Evolutionary conservation across 805 yeast species (phyloP).

Genomic region (Saccharomycopsis javanensis): DNA sequence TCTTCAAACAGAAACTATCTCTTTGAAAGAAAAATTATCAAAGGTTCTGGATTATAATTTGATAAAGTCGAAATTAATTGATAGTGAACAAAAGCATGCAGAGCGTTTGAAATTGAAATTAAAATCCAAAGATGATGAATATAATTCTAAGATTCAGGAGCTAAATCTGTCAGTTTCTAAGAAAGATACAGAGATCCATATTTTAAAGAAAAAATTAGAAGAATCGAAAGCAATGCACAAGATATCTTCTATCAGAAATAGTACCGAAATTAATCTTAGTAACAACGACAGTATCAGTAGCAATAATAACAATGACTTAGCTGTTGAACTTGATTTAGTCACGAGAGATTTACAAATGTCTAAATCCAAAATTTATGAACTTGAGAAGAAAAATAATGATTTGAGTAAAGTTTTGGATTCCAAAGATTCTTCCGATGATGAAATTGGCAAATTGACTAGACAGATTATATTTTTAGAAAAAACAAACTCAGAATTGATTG

Average conservation of each 20-base stretch:
- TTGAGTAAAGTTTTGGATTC: conserved; percentile 49
- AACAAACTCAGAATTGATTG: conserved; percentile 21
- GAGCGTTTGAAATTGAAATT: conserved; percentile 44
- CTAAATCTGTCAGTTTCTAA: conserved; percentile 62
- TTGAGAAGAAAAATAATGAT: conserved; percentile 71
- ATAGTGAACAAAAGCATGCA: conserved; percentile 52
- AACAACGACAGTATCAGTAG: conserved; percentile 11
- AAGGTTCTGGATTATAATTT: conserved; percentile 71
- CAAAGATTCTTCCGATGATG: neutral
- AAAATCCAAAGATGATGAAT: conserved; percentile 65
- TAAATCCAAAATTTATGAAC: conserved; percentile 54
- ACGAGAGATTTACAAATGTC: conserved; percentile 66
- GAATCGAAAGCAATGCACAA: conserved; percentile 59
- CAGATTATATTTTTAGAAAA: conserved; percentile 22
- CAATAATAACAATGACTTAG: neutral
- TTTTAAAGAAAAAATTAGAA: conserved; percentile 45
- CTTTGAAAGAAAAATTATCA: conserved; percentile 42
- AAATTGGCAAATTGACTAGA: conserved; percentile 22
- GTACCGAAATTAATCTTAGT: too few species aligned
- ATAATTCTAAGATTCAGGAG: conserved; percentile 59
- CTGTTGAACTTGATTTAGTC: conserved; percentile 45
- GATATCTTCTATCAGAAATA: conserved; percentile 50
- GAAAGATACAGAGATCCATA: conserved; percentile 39
- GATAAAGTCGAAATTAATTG: conserved; percentile 50
- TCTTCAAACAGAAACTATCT: conserved; percentile 40